Conservation (phyloP, 2,329 filamentous ascomycete species). For the Colletotrichum noveboracense region DNA sequence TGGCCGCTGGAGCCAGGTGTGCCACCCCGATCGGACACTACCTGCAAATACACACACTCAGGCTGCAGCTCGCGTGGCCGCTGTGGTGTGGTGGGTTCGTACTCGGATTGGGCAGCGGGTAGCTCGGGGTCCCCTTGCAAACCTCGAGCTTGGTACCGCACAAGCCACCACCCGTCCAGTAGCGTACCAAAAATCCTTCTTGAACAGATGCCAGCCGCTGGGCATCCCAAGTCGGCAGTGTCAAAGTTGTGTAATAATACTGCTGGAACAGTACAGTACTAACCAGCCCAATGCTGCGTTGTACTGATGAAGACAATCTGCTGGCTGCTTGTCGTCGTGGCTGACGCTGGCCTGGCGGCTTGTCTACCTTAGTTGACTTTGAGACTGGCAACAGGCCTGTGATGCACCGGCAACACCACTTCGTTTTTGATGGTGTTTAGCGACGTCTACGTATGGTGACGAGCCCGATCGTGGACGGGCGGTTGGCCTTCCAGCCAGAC, state of each 20-base stretch:
- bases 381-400: background rate
- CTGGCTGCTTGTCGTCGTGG: background rate
- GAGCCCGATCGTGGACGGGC: background rate
- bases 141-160: background rate
- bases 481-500: background rate
- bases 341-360: background rate
- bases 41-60: background rate
- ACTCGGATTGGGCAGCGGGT: conserved; percentile 4
- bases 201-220: background rate
- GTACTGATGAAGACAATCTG: background rate
- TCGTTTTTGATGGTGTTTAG: background rate
- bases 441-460: background rate
- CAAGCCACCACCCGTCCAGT: background rate
- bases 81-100: background rate
- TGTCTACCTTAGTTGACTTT: background rate
- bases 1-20: background rate
- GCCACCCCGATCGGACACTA: conserved; percentile 3
- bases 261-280: background rate
- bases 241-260: background rate
- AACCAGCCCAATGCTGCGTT: background rate
- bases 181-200: background rate
- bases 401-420: background rate
- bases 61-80: background rate
- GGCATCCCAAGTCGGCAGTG: background rate
- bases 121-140: conserved; percentile 3